Evolutionary conservation across 2,329 filamentous ascomycete genomes (phyloP), one percentile per base, ranked within the genome.

Genomic region (Thermomyces lanuginosus): DNA sequence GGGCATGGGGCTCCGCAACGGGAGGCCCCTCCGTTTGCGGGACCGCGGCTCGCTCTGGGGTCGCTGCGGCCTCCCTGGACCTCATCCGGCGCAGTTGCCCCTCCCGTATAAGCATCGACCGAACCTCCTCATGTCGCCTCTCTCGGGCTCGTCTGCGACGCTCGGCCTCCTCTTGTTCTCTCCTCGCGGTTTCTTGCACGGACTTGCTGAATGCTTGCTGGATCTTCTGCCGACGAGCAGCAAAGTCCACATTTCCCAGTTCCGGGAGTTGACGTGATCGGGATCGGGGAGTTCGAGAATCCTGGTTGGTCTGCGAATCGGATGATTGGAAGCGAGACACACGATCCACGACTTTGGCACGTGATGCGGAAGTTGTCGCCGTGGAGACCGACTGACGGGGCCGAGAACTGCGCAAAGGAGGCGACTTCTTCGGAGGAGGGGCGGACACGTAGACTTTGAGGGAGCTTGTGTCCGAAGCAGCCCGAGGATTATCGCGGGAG

Each of bases 181-280:
- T 73, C 36, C 50, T 42, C 29, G 54, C 45, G 40, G 60, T 76
- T 44, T 81, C 76, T 36, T 76, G 69, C 24, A 89, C 72, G n/a
- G 77, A 81, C 46, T 78, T 80, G 40, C 72, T 84, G 49, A 91
- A 86, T 8, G 81, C 82, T 30, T 82, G 70, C 40, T 84, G 76
- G 41, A 92, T 91, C 34, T 74, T 72, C 44, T 82, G 76, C 40
- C 83, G 67, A 26, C 81, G 69, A 38, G 80, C 78, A 33, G 77
- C 81, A 46, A 91, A 89, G 51, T 92, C 80, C 27, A 91, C 79
- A 33, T 76, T 76, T 1, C 76, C 76, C 32, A 84, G 42, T 41
- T 71, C 65, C n/a, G 65, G 66, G 17, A 68, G 59, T 36, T 55
- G 59, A 36, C 55, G 55, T 33, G 46, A 49, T 28, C 48, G 45